A percentile compares a stretch with the other conserved stretches of the same genome.
These are phyloP conservation scores for Exophiala sp. DNA, from an alignment of 2,329 filamentous ascomycete genomes.

Conservation along the genomic window DNA sequence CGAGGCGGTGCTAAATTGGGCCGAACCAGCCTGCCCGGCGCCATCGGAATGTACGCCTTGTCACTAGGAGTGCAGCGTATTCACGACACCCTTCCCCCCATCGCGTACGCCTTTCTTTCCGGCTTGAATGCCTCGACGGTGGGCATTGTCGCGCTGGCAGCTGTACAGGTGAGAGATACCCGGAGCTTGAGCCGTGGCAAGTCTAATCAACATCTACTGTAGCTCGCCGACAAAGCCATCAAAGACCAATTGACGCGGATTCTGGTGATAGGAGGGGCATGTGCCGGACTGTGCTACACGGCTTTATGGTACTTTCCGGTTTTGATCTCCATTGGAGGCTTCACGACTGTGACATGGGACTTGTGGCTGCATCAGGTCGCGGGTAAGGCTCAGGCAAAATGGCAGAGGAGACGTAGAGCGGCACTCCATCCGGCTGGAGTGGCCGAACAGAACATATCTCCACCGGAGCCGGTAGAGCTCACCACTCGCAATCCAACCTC, in stretches of 20 bases:
- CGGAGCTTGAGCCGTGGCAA: background rate
- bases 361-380: conserved; percentile 51
- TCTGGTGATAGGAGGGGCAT: conserved; percentile 61
- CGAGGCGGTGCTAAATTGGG: background rate
- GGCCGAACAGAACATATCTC: background rate
- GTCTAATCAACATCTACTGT: background rate
- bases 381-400: conserved; percentile 33
- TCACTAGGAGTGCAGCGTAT: conserved; percentile 63
- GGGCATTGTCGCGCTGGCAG: conserved; percentile 67
- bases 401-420: conserved; percentile 4
- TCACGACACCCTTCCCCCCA: conserved; percentile 54
- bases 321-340: conserved; percentile 57
- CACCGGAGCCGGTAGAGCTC: background rate
- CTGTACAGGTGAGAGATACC: conserved; percentile 45
- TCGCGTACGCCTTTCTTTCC: conserved; percentile 66
- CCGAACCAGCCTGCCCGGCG: conserved; percentile 59
- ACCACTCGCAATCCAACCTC: background rate
- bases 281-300: conserved; percentile 66
- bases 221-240: conserved; percentile 65
- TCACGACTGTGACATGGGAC: conserved; percentile 56
- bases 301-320: conserved; percentile 72
- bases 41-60: conserved; percentile 66
- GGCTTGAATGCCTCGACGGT: conserved; percentile 71
- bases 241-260: conserved; percentile 61
- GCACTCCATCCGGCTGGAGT: background rate